phyloP scores from a whole-genome alignment of 78 protist species.

The Bodo saltans region DNA sequence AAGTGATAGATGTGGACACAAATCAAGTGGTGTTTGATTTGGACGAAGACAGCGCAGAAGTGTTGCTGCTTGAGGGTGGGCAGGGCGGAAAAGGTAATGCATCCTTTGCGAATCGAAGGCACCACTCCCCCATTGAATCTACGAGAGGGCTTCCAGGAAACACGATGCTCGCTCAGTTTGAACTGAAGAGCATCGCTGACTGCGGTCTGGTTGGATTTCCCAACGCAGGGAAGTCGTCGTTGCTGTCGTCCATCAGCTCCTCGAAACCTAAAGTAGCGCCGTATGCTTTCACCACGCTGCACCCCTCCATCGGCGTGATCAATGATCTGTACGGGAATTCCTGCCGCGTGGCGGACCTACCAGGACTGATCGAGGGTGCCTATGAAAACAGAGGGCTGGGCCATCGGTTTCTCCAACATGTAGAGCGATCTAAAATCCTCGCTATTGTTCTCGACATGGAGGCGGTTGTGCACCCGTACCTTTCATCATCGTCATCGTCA shows the following conservation, averaged over 20 bases:
- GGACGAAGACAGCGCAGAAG: neutral
- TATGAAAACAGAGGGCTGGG: constrained; percentile 48
- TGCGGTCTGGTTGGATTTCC: constrained; percentile 60
- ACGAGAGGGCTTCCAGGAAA: constrained; percentile 26
- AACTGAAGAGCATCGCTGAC: constrained; percentile 54
- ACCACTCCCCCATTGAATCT: neutral
- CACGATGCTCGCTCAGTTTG: neutral
- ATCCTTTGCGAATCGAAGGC: neutral
- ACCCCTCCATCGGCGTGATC: constrained; percentile 40
- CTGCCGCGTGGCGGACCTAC: constrained; percentile 46
- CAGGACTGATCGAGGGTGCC: constrained; percentile 68
- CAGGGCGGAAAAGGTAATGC: constrained; percentile 24
- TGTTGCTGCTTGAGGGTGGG: constrained; percentile 11
- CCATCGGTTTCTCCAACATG: constrained; percentile 53
- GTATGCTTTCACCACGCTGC: constrained; percentile 71
- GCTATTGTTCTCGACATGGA: constrained; percentile 47
- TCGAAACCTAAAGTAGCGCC: constrained; percentile 47
- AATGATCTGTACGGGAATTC: neutral
- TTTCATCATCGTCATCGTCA: neutral
- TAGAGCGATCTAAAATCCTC: constrained; percentile 41
- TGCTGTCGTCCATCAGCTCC: constrained; percentile 21
- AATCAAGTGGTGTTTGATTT: neutral
- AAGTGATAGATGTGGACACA: neutral
- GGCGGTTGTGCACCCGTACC: neutral
- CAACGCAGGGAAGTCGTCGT: constrained; percentile 57